phyloP scores from a whole-genome alignment of 768 basidiomycete species.

The Wakefieldia striispora region DNA sequence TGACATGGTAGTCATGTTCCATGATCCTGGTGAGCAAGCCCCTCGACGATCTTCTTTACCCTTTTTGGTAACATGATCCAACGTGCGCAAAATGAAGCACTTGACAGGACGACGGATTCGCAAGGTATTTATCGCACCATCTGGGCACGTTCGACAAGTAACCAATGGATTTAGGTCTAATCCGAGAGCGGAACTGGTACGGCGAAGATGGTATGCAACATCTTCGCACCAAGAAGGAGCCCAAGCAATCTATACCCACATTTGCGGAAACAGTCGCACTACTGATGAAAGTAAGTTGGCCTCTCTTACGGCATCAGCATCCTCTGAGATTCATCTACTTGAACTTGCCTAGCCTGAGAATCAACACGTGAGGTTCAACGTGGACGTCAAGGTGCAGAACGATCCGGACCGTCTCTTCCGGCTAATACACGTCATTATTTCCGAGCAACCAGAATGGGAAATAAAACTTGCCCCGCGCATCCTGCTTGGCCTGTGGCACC shows the following conservation, averaged over 20 bases:
- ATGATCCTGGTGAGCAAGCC: slow-evolving; percentile 72
- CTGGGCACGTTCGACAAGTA: slow-evolving; percentile 27
- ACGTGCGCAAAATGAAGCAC: slow-evolving; percentile 39
- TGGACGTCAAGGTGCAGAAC: slow-evolving; percentile 94
- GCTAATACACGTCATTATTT: slow-evolving; percentile 71
- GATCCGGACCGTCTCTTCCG: slow-evolving; percentile 82
- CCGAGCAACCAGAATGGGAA: slow-evolving; percentile 68
- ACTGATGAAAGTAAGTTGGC: slow-evolving; percentile 65
- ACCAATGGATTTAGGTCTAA: slow-evolving; percentile 47
- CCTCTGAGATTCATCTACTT: not conserved
- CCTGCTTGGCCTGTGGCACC: slow-evolving; percentile 87
- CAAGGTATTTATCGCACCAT: slow-evolving; percentile 41
- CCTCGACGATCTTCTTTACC: slow-evolving; percentile 18
- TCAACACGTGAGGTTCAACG: slow-evolving; percentile 72
- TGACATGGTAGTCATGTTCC: slow-evolving; percentile 90
- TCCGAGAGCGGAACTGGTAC: slow-evolving; percentile 70
- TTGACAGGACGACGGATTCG: slow-evolving; percentile 82
- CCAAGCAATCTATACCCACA: slow-evolving; percentile 85
- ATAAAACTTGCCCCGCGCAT: slow-evolving; percentile 75
- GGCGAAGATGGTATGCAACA: slow-evolving; percentile 73
- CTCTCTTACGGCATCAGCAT: slow-evolving; percentile 7
- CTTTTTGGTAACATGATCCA: slow-evolving; percentile 21
- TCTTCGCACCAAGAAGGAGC: slow-evolving; percentile 74
- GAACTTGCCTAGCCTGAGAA: slow-evolving; percentile 58
- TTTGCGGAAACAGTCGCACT: slow-evolving; percentile 80